Evolutionary conservation across 108 stramenopile genomes (phyloP).

Genomic region (Parmales sp.): DNA sequence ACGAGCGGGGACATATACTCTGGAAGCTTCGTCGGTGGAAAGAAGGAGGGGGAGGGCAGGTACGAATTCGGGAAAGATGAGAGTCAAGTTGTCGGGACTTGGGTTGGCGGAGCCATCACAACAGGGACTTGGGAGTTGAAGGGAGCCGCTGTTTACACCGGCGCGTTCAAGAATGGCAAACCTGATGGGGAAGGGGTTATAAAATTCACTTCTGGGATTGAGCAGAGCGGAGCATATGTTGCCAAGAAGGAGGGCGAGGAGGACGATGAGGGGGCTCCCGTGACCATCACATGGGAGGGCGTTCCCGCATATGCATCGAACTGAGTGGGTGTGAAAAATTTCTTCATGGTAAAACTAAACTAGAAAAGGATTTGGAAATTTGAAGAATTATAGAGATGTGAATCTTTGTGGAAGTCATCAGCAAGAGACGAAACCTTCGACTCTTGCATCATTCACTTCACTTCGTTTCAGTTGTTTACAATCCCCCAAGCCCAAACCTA

Average conservation of each 20-base stretch:
- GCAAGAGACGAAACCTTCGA: too few species aligned
- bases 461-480: too few species aligned
- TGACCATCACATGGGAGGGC: constrained; percentile 18
- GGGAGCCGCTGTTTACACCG: constrained; percentile 12
- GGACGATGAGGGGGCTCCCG: constrained; percentile 24
- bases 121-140: constrained; percentile 17
- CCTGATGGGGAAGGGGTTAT: constrained; percentile 18
- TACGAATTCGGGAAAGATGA: constrained; percentile 25
- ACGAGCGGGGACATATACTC: constrained; percentile 18
- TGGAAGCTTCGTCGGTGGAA: constrained; percentile 7
- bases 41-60: constrained; percentile 18
- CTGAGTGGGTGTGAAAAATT: too few species aligned
- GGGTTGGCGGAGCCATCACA: constrained; percentile 16
- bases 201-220: constrained; percentile 8
- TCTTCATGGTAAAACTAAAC: too few species aligned
- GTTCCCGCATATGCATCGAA: too few species aligned
- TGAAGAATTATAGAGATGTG: too few species aligned
- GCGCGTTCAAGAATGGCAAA: constrained; percentile 18
- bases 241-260: constrained; percentile 12
- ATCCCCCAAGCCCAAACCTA: too few species aligned
- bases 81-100: constrained; percentile 13
- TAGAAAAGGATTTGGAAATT: too few species aligned
- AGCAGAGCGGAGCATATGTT: background rate
- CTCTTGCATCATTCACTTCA: too few species aligned
- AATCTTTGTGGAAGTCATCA: too few species aligned